A percentile compares a stretch with the other conserved stretches of the same genome.
phyloP scores from a whole-genome alignment of 1,139 yeast genomes.

The Casaregolazyma suthepensis region DNA sequence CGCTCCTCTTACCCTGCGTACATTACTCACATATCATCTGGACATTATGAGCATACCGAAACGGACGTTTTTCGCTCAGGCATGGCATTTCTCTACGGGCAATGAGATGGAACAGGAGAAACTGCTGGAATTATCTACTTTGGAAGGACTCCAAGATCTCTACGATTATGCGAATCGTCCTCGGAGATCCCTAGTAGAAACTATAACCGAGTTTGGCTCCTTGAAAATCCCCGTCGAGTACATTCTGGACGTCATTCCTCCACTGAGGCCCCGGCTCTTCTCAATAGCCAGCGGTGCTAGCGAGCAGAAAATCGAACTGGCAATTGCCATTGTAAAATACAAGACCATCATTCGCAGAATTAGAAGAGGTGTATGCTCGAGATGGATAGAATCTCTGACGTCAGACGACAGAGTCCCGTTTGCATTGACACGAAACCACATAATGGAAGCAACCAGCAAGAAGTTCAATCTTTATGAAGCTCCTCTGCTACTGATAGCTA shows the following conservation, averaged over 20 bases:
- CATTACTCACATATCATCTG: constrained; percentile 68
- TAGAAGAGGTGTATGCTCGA: constrained; percentile 79
- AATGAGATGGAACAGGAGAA: constrained; percentile 68
- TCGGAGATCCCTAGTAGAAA: constrained; percentile 78
- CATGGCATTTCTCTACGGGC: constrained; percentile 64
- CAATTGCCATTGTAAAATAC: constrained; percentile 82
- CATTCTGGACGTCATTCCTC: constrained; percentile 70
- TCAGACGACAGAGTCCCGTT: constrained; percentile 49
- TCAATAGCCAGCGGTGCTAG: constrained; percentile 58
- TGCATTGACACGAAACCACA: constrained; percentile 43
- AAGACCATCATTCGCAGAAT: constrained; percentile 70
- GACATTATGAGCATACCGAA: constrained; percentile 82
- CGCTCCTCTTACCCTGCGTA: constrained; percentile 55
- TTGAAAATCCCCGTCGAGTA: constrained; percentile 68
- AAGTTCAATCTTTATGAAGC: constrained; percentile 1
- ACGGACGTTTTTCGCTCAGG: constrained; percentile 59
- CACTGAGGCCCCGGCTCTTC: constrained; percentile 71
- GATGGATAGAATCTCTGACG: constrained; percentile 55
- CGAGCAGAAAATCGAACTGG: constrained; percentile 45
- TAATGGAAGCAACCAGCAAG: constrained; percentile 25
- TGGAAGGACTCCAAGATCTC: constrained; percentile 63
- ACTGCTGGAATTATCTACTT: constrained; percentile 62
- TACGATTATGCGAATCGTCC: constrained; percentile 90
- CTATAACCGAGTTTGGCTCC: constrained; percentile 70
- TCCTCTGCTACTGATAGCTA: constrained; percentile 70